Base-by-base conservation (phyloP, 2,329 filamentous ascomycete species). In the Colletotrichum phormii region DNA sequence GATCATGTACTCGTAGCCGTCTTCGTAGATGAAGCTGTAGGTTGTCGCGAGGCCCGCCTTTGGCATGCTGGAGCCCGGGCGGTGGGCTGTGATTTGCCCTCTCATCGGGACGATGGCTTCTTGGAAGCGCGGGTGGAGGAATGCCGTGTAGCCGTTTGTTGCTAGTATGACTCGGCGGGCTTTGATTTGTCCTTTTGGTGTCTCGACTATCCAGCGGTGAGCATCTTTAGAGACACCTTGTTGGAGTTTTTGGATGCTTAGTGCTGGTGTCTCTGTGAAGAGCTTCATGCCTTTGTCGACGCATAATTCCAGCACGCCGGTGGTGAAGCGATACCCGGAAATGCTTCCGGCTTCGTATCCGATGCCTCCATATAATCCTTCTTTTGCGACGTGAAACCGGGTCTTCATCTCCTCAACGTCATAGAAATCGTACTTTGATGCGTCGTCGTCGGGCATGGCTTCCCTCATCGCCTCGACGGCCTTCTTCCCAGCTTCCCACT, bases 1-100 rank as follows among this genome's bases (percentile, higher is more conserved):
- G 9, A 93, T 88, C 85, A 93, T 89, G 79, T 93, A 94, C 73
- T 93, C 92, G 77, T 91, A 93, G 0, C 91, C 89, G 29, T 82
- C 80, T 2, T 84, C 83, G 77, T 90, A 90, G 31, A 92, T 88
- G 75, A 93, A 90, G 24, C 86, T 90, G 76, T 91, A 92, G 1
- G 90, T 90, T 2, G 83, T 85, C 6, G 81, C 78, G 33, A 90
- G 77, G 12, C 84, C 82, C 0, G 74, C 78, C 1, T 67, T n/a
- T 2, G 85, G 84, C 74, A 85, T 80, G 4, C 63, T 75, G 76
- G 74, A 58, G 12, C 84, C 79, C 60, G 82, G 75, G 26, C 80
- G 64, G 54, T 83, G 83, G 24, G 72, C 74, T 8, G 65, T 64
- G 22, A 74, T 59, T 26, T 76, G 75, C 6, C 77, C 77, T 2